Evolutionary conservation across 495 filamentous ascomycete species (phyloP), one percentile per base, ranked within the genome.

Genomic region (Podospora anserina): DNA sequence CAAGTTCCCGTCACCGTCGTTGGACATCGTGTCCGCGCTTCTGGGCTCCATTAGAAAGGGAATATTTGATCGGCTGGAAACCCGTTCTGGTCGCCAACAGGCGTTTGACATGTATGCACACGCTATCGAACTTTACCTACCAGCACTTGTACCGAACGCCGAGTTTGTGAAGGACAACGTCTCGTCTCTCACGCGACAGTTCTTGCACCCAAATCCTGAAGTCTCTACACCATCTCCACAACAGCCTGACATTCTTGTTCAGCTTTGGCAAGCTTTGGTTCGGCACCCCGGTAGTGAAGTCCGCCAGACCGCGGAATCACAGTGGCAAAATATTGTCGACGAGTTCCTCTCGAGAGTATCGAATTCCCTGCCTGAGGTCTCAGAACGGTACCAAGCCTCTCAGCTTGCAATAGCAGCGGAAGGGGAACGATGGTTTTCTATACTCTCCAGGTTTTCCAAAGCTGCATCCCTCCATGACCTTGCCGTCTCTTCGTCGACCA

Each of bases 91-190:
- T 77, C 79, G 87, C 7, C 75, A 79, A 60, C 77, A 84, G 60
- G 94, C 90, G 20, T 96, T 91, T 90, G 84, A 81, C 20, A 82
- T 85, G 2, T 99, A 97, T 77, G 82, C 92, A 54, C 81, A 85
- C 18, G 81, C 85, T 23, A 79, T 83, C 3, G 78, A 81, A 7
- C 77, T 85, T 67, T 76, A 93, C 44, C 71, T 82, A 2, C 61
- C 32, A 49, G 32, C 23, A 74, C 63, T 89, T 57, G 68, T 32
- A 0, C 61, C 68, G 19, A 65, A 66, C 30, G 68, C 70, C 15
- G 83, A 66, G 69, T 85, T 74, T 81, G 87, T 75, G 72, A 77
- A 77, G 59, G 78, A 67, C 71, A 81, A 71, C 72, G 69, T 85
- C 13, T 80, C 79, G 28, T 77, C 77, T 2, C 70, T 85, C 11